Conservation (phyloP, 148 eudicot genomes). For the Rhododendron ferrugineum region DNA sequence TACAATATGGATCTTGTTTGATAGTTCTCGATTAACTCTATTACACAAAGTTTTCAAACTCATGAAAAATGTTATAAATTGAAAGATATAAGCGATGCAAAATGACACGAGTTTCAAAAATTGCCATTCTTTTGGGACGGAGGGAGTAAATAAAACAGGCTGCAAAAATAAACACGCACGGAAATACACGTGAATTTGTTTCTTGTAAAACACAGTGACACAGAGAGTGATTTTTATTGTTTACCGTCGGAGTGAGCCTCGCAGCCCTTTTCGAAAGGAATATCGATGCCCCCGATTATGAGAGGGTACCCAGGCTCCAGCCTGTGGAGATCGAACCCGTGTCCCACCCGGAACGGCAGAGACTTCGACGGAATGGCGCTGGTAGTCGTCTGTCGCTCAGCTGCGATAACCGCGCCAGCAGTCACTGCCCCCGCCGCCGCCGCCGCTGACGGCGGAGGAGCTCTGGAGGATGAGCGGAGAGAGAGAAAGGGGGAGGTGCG, state of each 20-base stretch:
- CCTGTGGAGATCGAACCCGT: conserved; percentile 90
- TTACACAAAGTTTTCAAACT: too few species aligned
- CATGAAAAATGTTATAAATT: too few species aligned
- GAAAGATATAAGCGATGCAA: too few species aligned
- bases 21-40: too few species aligned
- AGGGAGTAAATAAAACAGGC: too few species aligned
- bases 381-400: conserved; percentile 17
- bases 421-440: conserved; percentile 41
- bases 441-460: background rate
- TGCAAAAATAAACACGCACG: background rate
- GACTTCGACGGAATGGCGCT: conserved; percentile 35
- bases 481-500: background rate
- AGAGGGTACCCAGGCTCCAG: conserved; percentile 93
- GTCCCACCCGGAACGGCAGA: conserved; percentile 87
- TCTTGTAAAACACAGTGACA: background rate
- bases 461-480: background rate
- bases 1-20: too few species aligned
- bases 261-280: conserved; percentile 90
- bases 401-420: conserved; percentile 40
- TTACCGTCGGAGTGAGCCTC: conserved; percentile 98
- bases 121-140: too few species aligned
- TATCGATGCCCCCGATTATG: conserved; percentile 80
- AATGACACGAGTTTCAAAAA: too few species aligned
- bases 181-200: background rate
- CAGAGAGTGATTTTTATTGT: background rate